These are phyloP conservation scores for Tuber calosporum DNA, from an alignment of 495 filamentous ascomycete species.

Conservation along the genomic window DNA sequence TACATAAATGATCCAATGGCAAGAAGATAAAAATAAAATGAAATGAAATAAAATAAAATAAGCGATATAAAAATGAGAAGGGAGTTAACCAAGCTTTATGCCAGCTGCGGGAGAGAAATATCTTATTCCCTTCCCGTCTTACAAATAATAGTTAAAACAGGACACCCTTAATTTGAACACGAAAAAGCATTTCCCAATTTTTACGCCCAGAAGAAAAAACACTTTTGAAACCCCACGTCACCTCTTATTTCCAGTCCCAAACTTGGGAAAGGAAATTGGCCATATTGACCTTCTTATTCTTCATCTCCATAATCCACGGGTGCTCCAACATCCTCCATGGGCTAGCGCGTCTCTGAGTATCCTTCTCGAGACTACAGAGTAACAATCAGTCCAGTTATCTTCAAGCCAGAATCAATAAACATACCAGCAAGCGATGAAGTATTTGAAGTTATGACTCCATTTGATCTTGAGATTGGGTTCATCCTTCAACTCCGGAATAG, in stretches of 20 bases:
- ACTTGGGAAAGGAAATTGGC: conserved; percentile 81
- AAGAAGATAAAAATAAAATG: conserved; percentile 2
- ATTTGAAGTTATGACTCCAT: conserved; percentile 96
- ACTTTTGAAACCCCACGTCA: not conserved
- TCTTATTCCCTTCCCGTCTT: not conserved
- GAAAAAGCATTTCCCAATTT: conserved; percentile 2
- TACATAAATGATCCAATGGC: conserved; percentile 9
- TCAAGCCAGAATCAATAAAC: conserved; percentile 43
- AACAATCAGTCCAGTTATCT: conserved; percentile 20
- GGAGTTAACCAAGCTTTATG: not conserved
- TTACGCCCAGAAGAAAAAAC: conserved; percentile 1
- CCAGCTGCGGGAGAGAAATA: not conserved
- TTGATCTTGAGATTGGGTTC: conserved; percentile 72
- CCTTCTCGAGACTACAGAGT: conserved; percentile 75
- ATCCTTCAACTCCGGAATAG: conserved; percentile 92
- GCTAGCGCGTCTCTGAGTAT: conserved; percentile 72
- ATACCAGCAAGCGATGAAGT: conserved; percentile 99
- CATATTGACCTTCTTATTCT: conserved; percentile 93
- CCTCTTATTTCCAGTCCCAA: conserved; percentile 73
- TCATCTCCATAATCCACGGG: conserved; percentile 97
- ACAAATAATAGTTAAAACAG: not conserved
- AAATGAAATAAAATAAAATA: not conserved
- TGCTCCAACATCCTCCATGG: conserved; percentile 99
- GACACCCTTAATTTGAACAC: conserved; percentile 3
- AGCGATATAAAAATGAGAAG: not conserved